Conservation (phyloP, 176 grass and related monocot genomes). For the Carex kokanica region DNA sequence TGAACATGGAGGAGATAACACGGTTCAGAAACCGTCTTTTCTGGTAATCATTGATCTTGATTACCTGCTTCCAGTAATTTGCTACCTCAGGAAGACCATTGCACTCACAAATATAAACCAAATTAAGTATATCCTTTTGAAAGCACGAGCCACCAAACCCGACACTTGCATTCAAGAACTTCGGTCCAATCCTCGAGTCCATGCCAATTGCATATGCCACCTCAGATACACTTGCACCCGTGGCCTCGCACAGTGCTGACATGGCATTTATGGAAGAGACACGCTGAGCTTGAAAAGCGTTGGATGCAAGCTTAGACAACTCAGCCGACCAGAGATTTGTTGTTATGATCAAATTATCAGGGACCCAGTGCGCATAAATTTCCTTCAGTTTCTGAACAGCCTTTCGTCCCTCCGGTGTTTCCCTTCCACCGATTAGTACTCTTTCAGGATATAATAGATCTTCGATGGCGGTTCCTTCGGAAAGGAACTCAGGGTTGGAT, state of each 20-base stretch:
- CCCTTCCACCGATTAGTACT: slow-evolving; percentile 78
- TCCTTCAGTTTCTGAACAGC: slow-evolving; percentile 60
- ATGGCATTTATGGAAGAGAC: slow-evolving; percentile 91
- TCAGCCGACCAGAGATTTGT: slow-evolving; percentile 92
- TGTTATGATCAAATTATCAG: slow-evolving; percentile 72
- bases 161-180: slow-evolving; percentile 85
- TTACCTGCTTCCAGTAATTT: slow-evolving; percentile 96
- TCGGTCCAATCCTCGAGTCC: slow-evolving; percentile 77
- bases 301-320: slow-evolving; percentile 83
- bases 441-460: slow-evolving; percentile 81
- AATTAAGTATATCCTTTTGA: slow-evolving; percentile 87
- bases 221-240: slow-evolving; percentile 63
- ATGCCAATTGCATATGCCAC: slow-evolving; percentile 69
- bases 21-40: slow-evolving; percentile 80
- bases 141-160: slow-evolving; percentile 86
- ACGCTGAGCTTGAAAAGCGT: slow-evolving; percentile 77
- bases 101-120: slow-evolving; percentile 95
- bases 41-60: slow-evolving; percentile 98
- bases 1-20: slow-evolving; percentile 82
- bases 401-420: slow-evolving; percentile 54
- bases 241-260: slow-evolving; percentile 84
- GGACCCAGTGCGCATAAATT: slow-evolving; percentile 82
- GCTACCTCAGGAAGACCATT: slow-evolving; percentile 80
- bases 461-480: slow-evolving; percentile 66
- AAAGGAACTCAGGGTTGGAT: slow-evolving; percentile 88